These are phyloP conservation scores for Hymenotorrendiella dingleyae DNA, from an alignment of 2,329 filamentous ascomycete genomes.

Conservation along the genomic window DNA sequence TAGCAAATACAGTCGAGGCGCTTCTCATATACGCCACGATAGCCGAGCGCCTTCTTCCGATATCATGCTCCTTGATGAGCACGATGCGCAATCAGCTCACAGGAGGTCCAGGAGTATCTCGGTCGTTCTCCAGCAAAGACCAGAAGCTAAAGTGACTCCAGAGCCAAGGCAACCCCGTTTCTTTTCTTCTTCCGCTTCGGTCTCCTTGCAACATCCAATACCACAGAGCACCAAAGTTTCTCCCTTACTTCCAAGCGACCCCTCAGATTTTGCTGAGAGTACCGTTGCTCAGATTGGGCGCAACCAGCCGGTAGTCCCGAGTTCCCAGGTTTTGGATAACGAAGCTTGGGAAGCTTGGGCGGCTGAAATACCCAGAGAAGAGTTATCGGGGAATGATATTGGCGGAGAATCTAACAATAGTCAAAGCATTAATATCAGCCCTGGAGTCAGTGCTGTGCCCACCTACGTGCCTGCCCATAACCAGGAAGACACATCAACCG, in stretches of 20 bases:
- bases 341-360: slow-evolving; percentile 28
- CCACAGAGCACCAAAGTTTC: slow-evolving; percentile 22
- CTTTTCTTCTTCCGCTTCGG: slow-evolving; percentile 13
- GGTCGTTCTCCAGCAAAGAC: neutral
- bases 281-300: slow-evolving; percentile 23
- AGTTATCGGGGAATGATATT: neutral
- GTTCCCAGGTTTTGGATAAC: slow-evolving; percentile 23
- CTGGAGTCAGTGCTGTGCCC: slow-evolving; percentile 18
- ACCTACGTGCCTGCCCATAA: neutral
- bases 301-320: slow-evolving; percentile 11
- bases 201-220: slow-evolving; percentile 24
- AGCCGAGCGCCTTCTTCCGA: slow-evolving; percentile 17
- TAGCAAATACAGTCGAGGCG: slow-evolving; percentile 7
- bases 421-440: slow-evolving; percentile 15
- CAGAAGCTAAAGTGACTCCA: neutral
- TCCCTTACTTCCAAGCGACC: slow-evolving; percentile 16
- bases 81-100: slow-evolving; percentile 1
- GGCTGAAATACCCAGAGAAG: slow-evolving; percentile 4
- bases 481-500: too few relatives aligned
- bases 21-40: neutral
- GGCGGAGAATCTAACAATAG: neutral
- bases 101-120: neutral
- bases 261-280: slow-evolving; percentile 18
- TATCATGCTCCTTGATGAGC: slow-evolving; percentile 26
- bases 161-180: slow-evolving; percentile 6